Evolutionary conservation across 2,329 filamentous ascomycete genomes (phyloP), one percentile per base, ranked within the genome.

Genomic region (Ophiognomonia clavigignenti-juglandacearum): DNA sequence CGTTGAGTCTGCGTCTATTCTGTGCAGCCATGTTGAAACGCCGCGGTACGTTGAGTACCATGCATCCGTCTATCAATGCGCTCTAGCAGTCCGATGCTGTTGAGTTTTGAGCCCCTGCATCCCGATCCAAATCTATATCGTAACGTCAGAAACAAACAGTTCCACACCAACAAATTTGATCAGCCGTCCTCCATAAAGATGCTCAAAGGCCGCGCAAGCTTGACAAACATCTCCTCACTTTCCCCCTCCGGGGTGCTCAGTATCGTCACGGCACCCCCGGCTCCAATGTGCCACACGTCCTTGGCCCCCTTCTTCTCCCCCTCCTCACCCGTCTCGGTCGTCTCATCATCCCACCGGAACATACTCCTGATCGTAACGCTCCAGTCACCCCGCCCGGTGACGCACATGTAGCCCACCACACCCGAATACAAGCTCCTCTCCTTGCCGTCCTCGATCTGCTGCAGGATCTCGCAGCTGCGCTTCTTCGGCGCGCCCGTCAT

Each of bases 401-500:
- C 83, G 57, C 95, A 91, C 63, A 96, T 78, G 65, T 95, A 97
- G 0, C 92, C 92, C 41, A 96, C 77, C 2, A 95, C 86, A 18
- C 93, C 90, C 6, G 88, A 88, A 66, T 96, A 96, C 42, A 96
- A 67, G 26, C 88, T 83, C 43, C 92, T 74, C 56, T 83, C 77
- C 48, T 70, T 66, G 4, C 71, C 62, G 16, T 66, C 67, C 65
- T 96, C 91, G 35, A 96, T 75, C 4, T 73, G 68, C 50, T 76
- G 74, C 18, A 97, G 71, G 39, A 96, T 77, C 70, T 95, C 85
- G 63, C 92, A 96, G 54, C 86, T 92, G 39, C 92, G 79, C 67
- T 92, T 91, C 72, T 97, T 97, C 0, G 92, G 93, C 1, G 92
- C 92, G 6, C 93, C 93, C 2, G 92, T 97, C 93, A 97, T 97